Percentiles rank a stretch among this genome's conserved stretches.
These are phyloP conservation scores for Hypoxylon intermedium DNA, from an alignment of 495 filamentous ascomycete species.

Conservation along the genomic window DNA sequence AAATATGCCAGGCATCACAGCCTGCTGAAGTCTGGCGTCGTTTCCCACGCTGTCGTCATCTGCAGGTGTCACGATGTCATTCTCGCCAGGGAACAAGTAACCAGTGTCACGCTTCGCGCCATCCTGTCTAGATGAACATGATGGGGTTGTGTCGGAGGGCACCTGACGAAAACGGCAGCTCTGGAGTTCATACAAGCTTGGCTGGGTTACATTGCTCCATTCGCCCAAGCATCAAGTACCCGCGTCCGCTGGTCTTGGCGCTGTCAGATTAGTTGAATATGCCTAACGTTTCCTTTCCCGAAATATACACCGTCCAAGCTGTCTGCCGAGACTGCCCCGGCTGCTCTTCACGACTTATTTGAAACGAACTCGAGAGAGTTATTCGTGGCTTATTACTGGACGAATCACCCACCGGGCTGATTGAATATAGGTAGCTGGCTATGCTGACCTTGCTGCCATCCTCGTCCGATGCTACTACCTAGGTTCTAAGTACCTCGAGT, in stretches of 20 bases:
- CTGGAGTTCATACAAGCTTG: constrained; percentile 28
- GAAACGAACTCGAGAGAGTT: constrained; percentile 9
- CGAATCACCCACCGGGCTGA: constrained; percentile 6
- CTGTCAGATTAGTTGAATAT: constrained; percentile 21
- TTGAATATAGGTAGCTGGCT: constrained; percentile 15
- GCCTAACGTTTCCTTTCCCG: constrained; percentile 29
- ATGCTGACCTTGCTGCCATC: constrained; percentile 13
- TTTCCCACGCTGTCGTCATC: constrained; percentile 22
- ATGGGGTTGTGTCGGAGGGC: constrained; percentile 17
- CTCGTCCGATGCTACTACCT: constrained; percentile 23
- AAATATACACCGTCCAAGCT: constrained; percentile 18
- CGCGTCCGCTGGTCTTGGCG: constrained; percentile 27
- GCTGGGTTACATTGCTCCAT: constrained; percentile 32
- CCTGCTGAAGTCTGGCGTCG: background rate
- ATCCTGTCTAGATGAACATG: constrained; percentile 31
- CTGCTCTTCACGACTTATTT: constrained; percentile 12
- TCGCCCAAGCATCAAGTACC: background rate
- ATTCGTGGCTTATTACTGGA: constrained; percentile 13
- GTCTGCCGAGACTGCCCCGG: constrained; percentile 26
- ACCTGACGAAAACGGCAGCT: constrained; percentile 36
- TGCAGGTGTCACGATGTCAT: constrained; percentile 30
- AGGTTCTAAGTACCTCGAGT: constrained; percentile 4
- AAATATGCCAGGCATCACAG: constrained; percentile 5
- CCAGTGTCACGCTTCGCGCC: constrained; percentile 23
- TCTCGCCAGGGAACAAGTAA: constrained; percentile 11